Conservation (phyloP, 2,329 filamentous ascomycete species). For the Neonectria sp. region DNA sequence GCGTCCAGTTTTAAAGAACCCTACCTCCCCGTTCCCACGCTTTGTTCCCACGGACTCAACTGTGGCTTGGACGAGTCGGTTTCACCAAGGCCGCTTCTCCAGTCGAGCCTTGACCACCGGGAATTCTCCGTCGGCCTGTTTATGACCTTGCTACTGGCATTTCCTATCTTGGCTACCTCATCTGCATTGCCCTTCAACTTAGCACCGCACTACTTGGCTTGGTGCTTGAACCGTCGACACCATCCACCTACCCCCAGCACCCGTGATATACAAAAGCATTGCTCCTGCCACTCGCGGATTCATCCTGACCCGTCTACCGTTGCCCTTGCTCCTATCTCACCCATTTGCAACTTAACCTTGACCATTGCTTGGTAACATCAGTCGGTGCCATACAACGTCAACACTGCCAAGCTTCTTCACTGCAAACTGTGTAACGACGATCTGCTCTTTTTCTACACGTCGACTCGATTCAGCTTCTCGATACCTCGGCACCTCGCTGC, state of each 20-base stretch:
- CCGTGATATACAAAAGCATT: slow-evolving; percentile 52
- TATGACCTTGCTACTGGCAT: slow-evolving; percentile 52
- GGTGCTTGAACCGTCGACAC: slow-evolving; percentile 41
- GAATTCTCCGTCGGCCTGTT: slow-evolving; percentile 48
- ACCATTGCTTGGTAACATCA: slow-evolving; percentile 23
- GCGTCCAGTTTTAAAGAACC: slow-evolving; percentile 43
- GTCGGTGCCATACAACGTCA: neutral
- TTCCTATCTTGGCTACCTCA: slow-evolving; percentile 57
- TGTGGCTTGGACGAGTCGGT: slow-evolving; percentile 48
- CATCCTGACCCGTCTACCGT: slow-evolving; percentile 29
- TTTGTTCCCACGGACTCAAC: slow-evolving; percentile 44
- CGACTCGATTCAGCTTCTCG: neutral
- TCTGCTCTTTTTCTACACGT: neutral
- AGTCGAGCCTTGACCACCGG: slow-evolving; percentile 46
- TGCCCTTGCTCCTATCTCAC: slow-evolving; percentile 17
- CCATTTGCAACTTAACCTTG: slow-evolving; percentile 22
- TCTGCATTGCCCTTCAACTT: slow-evolving; percentile 53
- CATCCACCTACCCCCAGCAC: slow-evolving; percentile 46
- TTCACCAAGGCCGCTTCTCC: slow-evolving; percentile 48
- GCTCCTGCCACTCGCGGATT: slow-evolving; percentile 42
- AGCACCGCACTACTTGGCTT: slow-evolving; percentile 40
- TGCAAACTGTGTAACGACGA: neutral
- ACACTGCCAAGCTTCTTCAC: neutral
- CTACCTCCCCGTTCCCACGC: slow-evolving; percentile 42
- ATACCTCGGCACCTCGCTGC: neutral